Percentiles rank a stretch among this genome's conserved stretches.
phyloP scores from a whole-genome alignment of 1,284 basidiomycete species.

The Ceratobasidium sp. region DNA sequence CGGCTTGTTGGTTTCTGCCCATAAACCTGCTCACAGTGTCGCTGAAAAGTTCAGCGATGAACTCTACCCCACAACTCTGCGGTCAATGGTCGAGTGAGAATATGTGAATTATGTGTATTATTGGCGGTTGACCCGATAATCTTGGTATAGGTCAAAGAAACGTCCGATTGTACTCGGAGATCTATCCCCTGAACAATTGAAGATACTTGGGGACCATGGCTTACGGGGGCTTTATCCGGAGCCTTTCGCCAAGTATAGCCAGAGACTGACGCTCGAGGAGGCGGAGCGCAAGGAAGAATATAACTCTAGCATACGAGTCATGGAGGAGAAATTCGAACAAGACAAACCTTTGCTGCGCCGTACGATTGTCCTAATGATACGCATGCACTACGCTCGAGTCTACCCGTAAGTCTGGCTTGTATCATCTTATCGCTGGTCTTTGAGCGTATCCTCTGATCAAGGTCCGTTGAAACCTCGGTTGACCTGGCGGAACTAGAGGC shows the following conservation, averaged over 20 bases:
- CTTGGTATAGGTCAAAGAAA: not conserved
- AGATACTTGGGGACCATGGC: constrained; percentile 9
- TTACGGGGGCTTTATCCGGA: constrained; percentile 1
- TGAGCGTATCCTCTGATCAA: not conserved
- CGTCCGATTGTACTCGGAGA: constrained; percentile 11
- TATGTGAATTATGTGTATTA: not conserved
- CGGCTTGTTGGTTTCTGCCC: not conserved
- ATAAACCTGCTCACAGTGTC: not conserved
- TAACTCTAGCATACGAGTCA: not conserved
- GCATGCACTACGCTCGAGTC: not conserved
- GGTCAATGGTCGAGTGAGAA: not conserved
- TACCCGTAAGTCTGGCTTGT: constrained; percentile 7
- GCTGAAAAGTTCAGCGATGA: not conserved
- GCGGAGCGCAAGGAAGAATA: not conserved
- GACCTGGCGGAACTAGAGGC: not conserved
- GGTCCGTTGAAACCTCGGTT: not conserved
- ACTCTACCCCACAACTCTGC: not conserved
- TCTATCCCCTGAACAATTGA: not conserved
- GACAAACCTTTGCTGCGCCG: not conserved
- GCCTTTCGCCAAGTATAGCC: not conserved
- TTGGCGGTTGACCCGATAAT: not conserved
- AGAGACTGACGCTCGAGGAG: not conserved
- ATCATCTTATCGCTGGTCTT: not conserved
- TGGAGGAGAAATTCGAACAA: not conserved
- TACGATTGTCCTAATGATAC: not conserved